Conservation (phyloP, 495 filamentous ascomycete species). For the Bacidia rubella region DNA sequence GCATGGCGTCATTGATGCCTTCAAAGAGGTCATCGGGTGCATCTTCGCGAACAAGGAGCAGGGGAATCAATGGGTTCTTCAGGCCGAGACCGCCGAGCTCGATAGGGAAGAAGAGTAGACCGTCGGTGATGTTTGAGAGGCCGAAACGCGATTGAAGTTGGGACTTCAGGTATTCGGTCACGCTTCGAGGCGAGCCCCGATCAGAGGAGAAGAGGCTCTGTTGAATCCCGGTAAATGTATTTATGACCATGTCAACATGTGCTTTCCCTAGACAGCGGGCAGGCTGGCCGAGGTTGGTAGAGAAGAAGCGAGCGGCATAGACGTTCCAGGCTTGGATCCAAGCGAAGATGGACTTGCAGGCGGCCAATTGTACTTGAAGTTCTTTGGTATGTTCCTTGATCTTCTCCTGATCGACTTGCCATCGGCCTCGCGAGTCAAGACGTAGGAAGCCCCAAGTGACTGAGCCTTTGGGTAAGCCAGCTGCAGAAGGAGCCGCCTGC, state of each 20-base stretch:
- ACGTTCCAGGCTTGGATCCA: slow-evolving; percentile 44
- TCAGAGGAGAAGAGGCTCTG: slow-evolving; percentile 28
- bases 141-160: slow-evolving; percentile 37
- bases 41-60: slow-evolving; percentile 27
- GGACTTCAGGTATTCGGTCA: slow-evolving; percentile 37
- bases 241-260: slow-evolving; percentile 43
- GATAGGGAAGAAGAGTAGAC: slow-evolving; percentile 41
- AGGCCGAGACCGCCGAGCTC: slow-evolving; percentile 42
- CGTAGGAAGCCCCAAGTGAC: slow-evolving; percentile 22
- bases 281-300: slow-evolving; percentile 43
- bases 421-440: slow-evolving; percentile 26
- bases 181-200: slow-evolving; percentile 19
- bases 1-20: slow-evolving; percentile 24
- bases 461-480: slow-evolving; percentile 12
- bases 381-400: slow-evolving; percentile 42
- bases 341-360: slow-evolving; percentile 34
- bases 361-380: slow-evolving; percentile 38
- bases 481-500: not conserved
- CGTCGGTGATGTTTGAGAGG: slow-evolving; percentile 40
- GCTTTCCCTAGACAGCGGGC: slow-evolving; percentile 42
- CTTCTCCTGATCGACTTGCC: slow-evolving; percentile 39
- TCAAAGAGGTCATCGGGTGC: slow-evolving; percentile 22
- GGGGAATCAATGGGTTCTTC: slow-evolving; percentile 38
- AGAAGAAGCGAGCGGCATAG: slow-evolving; percentile 45
- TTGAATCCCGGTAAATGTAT: slow-evolving; percentile 40